phyloP scores from a whole-genome alignment of 331 rosid genomes.

The Saraca asoca region DNA sequence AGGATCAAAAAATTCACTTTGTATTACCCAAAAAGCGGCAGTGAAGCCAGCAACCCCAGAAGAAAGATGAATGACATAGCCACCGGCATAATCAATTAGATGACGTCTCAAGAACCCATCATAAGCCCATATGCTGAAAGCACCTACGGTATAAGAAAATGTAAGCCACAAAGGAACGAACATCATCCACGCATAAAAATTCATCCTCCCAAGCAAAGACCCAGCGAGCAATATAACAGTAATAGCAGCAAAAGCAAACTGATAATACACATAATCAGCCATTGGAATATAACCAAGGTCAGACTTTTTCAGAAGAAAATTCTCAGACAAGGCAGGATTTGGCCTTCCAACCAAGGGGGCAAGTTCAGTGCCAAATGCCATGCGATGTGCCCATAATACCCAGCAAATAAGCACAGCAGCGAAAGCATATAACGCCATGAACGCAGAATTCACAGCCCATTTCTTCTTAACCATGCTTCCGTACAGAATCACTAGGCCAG shows the following conservation, averaged over 20 bases:
- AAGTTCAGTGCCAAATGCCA: slow-evolving; percentile 53
- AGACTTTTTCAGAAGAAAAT: slow-evolving; percentile 37
- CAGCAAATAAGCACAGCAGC: slow-evolving; percentile 63
- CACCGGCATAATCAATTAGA: slow-evolving; percentile 73
- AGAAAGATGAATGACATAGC: slow-evolving; percentile 73
- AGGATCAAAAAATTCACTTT: neutral
- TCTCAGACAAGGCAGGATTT: slow-evolving; percentile 35
- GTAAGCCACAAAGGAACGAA: slow-evolving; percentile 82
- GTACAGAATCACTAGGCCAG: slow-evolving; percentile 62
- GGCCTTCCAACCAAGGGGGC: slow-evolving; percentile 47
- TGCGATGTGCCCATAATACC: slow-evolving; percentile 71
- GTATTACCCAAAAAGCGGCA: slow-evolving; percentile 72
- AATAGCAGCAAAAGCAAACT: slow-evolving; percentile 78
- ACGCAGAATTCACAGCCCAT: slow-evolving; percentile 75
- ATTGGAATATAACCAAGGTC: slow-evolving; percentile 36
- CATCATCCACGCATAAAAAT: slow-evolving; percentile 72
- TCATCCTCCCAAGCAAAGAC: slow-evolving; percentile 76
- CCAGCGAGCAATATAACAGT: slow-evolving; percentile 74
- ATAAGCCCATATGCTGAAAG: slow-evolving; percentile 60
- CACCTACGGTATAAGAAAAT: slow-evolving; percentile 61
- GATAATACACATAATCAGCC: slow-evolving; percentile 64
- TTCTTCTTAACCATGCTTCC: slow-evolving; percentile 72
- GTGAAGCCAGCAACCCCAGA: slow-evolving; percentile 82
- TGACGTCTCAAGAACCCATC: slow-evolving; percentile 41
- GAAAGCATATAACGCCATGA: slow-evolving; percentile 68